A percentile compares a stretch with the other conserved stretches of the same genome.
Evolutionary conservation across 495 filamentous ascomycete species (phyloP).

Genomic region (Aspergillus nidulans): DNA sequence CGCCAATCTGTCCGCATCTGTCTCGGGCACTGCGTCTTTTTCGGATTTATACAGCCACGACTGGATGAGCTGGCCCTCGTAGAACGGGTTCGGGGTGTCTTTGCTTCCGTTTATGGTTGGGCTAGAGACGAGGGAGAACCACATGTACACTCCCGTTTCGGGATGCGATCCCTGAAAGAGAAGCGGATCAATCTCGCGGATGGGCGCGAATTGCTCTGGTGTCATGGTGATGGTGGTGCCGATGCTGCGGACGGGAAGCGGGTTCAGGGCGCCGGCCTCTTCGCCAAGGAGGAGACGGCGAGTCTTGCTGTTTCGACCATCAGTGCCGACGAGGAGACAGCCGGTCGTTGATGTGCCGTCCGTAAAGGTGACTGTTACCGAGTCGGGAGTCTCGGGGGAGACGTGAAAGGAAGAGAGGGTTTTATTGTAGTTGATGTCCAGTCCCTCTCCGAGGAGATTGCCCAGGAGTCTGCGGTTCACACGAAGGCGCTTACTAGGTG

Average conservation of each 20-base stretch:
- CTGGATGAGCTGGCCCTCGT: neutral
- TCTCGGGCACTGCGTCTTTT: neutral
- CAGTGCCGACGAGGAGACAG: slow-evolving; percentile 50
- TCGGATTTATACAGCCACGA: no score
- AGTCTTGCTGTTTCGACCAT: slow-evolving; percentile 31
- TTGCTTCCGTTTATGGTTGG: neutral
- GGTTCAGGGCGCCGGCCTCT: neutral
- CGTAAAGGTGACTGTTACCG: slow-evolving; percentile 44
- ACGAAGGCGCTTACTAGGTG: no score
- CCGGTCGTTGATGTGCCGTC: slow-evolving; percentile 48
- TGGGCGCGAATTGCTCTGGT: neutral
- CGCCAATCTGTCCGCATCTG: neutral
- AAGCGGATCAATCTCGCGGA: neutral
- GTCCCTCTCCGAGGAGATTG: slow-evolving; percentile 42
- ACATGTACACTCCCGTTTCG: neutral
- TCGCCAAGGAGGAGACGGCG: neutral
- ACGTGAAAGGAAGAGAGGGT: no score
- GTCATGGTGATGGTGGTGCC: neutral
- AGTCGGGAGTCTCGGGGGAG: no score
- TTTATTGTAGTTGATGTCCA: no score
- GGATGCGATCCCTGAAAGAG: neutral
- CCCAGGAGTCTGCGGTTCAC: slow-evolving; percentile 42
- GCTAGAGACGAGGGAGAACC: neutral
- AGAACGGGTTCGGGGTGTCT: neutral
- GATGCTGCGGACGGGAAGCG: no score